Evolutionary conservation across 2,329 filamentous ascomycete species (phyloP).

Genomic region (Coleophoma cylindrospora): DNA sequence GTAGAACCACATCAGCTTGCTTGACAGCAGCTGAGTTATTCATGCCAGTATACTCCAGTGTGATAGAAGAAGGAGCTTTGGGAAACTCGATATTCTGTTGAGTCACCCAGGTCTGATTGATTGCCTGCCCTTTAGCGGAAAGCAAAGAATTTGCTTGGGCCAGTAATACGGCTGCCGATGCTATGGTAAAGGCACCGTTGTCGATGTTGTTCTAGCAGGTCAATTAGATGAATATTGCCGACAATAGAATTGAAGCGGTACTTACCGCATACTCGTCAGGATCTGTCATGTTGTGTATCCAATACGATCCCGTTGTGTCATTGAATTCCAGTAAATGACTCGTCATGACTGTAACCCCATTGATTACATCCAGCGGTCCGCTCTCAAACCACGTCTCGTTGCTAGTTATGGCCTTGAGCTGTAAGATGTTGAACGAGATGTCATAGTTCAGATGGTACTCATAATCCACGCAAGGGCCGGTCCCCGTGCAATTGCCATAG

Average conservation of each 20-base stretch:
- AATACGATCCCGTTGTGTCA: constrained; percentile 43
- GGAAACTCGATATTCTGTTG: constrained; percentile 52
- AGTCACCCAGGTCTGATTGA: constrained; percentile 53
- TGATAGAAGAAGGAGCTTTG: constrained; percentile 51
- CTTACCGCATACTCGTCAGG: constrained; percentile 44
- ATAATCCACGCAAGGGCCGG: constrained; percentile 63
- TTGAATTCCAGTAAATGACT: constrained; percentile 56
- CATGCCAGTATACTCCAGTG: constrained; percentile 61
- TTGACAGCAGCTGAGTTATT: constrained; percentile 63
- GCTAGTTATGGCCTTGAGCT: constrained; percentile 26
- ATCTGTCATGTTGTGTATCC: constrained; percentile 62
- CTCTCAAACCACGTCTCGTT: constrained; percentile 28
- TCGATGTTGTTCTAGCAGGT: constrained; percentile 32
- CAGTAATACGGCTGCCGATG: constrained; percentile 34
- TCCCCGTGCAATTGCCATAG: constrained; percentile 62
- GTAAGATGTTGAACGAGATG: constrained; percentile 47
- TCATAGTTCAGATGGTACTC: constrained; percentile 69
- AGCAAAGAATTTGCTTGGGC: constrained; percentile 35
- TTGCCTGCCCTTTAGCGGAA: constrained; percentile 13
- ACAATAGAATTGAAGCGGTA: neutral
- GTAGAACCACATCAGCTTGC: constrained; percentile 65
- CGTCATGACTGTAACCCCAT: constrained; percentile 58
- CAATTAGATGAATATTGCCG: neutral
- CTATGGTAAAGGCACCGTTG: constrained; percentile 62
- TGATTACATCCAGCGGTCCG: constrained; percentile 55